Conservation (phyloP, 2,329 filamentous ascomycete genomes). For the Fonsecaea erecta region DNA sequence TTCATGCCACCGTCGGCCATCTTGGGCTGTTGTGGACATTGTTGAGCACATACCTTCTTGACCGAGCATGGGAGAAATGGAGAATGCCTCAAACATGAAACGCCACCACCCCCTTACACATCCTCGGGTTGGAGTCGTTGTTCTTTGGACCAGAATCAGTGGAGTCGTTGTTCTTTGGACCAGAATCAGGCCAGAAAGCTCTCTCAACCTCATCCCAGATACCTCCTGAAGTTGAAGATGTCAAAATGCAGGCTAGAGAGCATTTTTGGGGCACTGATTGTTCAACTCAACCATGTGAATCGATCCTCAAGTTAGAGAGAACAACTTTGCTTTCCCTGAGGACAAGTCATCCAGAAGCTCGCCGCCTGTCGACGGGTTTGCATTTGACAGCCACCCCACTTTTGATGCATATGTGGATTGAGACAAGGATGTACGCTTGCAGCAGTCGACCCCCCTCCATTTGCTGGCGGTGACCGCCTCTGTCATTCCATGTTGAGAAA, state of each 20-base stretch:
- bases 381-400: background rate
- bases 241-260: conserved; percentile 14
- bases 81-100: conserved; percentile 14
- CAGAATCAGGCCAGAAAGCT: background rate
- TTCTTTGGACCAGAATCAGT: conserved; percentile 5
- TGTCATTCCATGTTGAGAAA: conserved; percentile 10
- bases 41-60: conserved; percentile 12
- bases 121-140: conserved; percentile 15
- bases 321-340: background rate
- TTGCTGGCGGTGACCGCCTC: conserved; percentile 7
- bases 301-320: background rate
- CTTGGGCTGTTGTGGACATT: conserved; percentile 5
- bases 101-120: conserved; percentile 12
- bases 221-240: background rate
- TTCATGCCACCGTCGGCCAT: conserved; percentile 1
- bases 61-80: conserved; percentile 1
- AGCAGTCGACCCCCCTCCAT: background rate
- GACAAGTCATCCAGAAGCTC: background rate
- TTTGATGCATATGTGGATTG: conserved; percentile 13
- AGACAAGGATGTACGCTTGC: conserved; percentile 12
- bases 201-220: background rate
- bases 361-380: background rate
- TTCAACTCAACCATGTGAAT: background rate
- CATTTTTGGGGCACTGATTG: conserved; percentile 1
- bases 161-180: conserved; percentile 6